phyloP scores from a whole-genome alignment of 2,329 filamentous ascomycete genomes.

The Spiromastix sp. region DNA sequence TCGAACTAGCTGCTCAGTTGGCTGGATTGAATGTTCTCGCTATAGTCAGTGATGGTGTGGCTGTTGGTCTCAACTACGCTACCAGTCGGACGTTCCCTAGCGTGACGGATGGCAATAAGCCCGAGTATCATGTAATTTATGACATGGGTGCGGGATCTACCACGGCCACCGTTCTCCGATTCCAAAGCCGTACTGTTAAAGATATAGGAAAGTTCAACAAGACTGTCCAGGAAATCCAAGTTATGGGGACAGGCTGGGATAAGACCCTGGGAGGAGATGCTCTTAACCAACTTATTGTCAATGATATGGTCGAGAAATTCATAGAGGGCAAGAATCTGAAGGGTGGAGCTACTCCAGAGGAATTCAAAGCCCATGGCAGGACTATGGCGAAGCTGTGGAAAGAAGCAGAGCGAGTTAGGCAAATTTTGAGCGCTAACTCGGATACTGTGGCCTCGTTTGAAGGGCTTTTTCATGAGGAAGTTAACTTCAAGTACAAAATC shows the following conservation, averaged over 20 bases:
- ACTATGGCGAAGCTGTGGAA: slow-evolving; percentile 85
- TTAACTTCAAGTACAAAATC: slow-evolving; percentile 90
- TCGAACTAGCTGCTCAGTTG: slow-evolving; percentile 74
- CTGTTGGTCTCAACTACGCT: slow-evolving; percentile 91
- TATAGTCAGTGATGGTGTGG: slow-evolving; percentile 78
- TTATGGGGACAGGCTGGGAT: slow-evolving; percentile 81
- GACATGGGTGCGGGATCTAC: slow-evolving; percentile 97
- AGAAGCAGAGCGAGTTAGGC: slow-evolving; percentile 76
- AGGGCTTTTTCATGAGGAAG: slow-evolving; percentile 70
- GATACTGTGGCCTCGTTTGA: slow-evolving; percentile 76
- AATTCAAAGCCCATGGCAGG: slow-evolving; percentile 62
- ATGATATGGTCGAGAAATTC: slow-evolving; percentile 79
- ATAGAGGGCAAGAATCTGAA: slow-evolving; percentile 52
- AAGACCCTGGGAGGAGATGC: slow-evolving; percentile 79
- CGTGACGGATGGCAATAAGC: slow-evolving; percentile 68
- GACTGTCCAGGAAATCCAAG: slow-evolving; percentile 89
- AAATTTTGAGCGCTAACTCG: slow-evolving; percentile 86
- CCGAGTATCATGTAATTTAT: slow-evolving; percentile 87
- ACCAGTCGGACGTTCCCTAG: slow-evolving; percentile 82
- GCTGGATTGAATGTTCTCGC: slow-evolving; percentile 79
- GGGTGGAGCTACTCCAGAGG: slow-evolving; percentile 25
- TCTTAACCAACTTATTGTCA: slow-evolving; percentile 76
- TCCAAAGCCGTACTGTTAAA: slow-evolving; percentile 83
- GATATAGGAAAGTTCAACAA: slow-evolving; percentile 91
- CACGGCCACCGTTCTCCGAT: slow-evolving; percentile 78